phyloP scores from a whole-genome alignment of 169 alveolate species.

The Theileria sp. region DNA sequence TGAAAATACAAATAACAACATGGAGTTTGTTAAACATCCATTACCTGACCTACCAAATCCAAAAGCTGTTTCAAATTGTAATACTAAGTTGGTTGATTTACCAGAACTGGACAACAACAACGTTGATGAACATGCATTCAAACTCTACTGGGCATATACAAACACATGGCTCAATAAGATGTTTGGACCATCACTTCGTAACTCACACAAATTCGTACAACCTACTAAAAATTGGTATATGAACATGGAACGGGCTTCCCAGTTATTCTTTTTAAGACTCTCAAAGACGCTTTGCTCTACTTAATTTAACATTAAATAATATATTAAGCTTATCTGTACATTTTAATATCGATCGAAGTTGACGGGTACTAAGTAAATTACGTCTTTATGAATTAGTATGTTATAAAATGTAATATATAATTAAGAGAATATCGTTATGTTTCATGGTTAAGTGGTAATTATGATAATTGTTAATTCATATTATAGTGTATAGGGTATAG shows the following conservation, averaged over 20 bases:
- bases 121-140: conserved; percentile 47
- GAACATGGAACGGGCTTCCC: conserved; percentile 47
- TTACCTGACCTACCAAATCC: conserved; percentile 53
- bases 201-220: conserved; percentile 16
- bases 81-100: conserved; percentile 40
- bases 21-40: conserved; percentile 11
- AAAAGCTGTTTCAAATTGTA: conserved; percentile 32
- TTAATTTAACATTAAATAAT: not conserved
- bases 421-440: not conserved
- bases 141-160: conserved; percentile 63
- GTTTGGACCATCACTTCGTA: conserved; percentile 32
- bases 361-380: not conserved
- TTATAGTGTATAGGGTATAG: not conserved
- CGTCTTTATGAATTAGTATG: not conserved
- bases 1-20: conserved; percentile 2
- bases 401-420: no score
- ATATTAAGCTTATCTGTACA: not conserved
- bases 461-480: not conserved
- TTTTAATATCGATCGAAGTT: not conserved
- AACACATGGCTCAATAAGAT: conserved; percentile 51
- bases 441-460: no score
- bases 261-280: conserved; percentile 45
- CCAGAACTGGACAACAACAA: conserved; percentile 40
- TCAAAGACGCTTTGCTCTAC: conserved; percentile 61
- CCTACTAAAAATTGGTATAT: conserved; percentile 56